A percentile compares a stretch with the other conserved stretches of the same genome.
These are phyloP conservation scores for Pelargonium australe DNA, from an alignment of 441 rosid genomes.

Conservation along the genomic window DNA sequence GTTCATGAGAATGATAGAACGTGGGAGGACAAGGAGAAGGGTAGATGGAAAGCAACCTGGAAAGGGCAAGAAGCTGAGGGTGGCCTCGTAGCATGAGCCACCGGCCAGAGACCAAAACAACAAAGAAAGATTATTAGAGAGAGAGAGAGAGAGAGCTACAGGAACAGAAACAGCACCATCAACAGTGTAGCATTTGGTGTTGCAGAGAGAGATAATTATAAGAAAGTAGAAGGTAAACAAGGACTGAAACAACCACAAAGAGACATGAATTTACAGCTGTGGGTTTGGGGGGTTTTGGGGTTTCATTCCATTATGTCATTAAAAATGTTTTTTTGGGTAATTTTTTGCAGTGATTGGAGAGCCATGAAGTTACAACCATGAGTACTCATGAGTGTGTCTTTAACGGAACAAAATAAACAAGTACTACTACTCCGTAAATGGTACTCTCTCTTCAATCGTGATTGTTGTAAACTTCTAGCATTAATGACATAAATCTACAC, in stretches of 20 bases:
- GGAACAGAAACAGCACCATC: too few species aligned
- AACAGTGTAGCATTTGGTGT: neutral
- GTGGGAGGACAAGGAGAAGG: conserved; percentile 8
- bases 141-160: neutral
- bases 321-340: too few species aligned
- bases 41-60: neutral
- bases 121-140: neutral
- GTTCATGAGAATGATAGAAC: conserved; percentile 2
- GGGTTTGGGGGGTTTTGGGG: too few species aligned
- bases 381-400: too few species aligned
- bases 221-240: neutral
- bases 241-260: neutral
- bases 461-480: too few species aligned
- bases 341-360: too few species aligned
- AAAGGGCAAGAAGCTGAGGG: neutral
- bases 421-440: too few species aligned
- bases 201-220: neutral
- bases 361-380: too few species aligned
- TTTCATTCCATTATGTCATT: too few species aligned
- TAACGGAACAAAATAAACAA: too few species aligned
- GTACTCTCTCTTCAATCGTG: too few species aligned
- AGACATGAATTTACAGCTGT: neutral
- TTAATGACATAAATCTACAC: too few species aligned
- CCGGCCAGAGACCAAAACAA: neutral
- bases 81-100: neutral